Percentiles rank a stretch among this genome's conserved stretches.
Evolutionary conservation across 768 basidiomycete genomes (phyloP).

Genomic region (Boletellus sp.): DNA sequence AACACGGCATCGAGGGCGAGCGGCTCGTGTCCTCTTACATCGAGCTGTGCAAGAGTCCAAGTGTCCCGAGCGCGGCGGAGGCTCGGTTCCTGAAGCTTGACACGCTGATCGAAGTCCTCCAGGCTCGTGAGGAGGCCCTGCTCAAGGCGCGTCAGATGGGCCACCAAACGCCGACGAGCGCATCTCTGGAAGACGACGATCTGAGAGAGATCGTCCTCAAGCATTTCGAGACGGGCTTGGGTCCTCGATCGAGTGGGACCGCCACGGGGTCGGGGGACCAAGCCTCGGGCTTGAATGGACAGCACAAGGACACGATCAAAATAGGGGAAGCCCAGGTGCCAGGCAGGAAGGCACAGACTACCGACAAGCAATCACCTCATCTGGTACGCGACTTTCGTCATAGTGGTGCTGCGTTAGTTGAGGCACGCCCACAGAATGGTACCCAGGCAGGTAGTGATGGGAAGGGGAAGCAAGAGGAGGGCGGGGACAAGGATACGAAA

Average conservation of each 20-base stretch:
- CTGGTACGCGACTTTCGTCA: slow-evolving; percentile 3
- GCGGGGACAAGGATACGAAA: background rate
- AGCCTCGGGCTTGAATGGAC: slow-evolving; percentile 8
- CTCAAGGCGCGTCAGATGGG: slow-evolving; percentile 35
- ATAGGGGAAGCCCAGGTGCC: slow-evolving; percentile 14
- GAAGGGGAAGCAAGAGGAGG: background rate
- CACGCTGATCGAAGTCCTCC: slow-evolving; percentile 49
- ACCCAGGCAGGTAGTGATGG: background rate
- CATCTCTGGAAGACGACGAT: slow-evolving; percentile 27
- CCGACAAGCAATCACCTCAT: background rate
- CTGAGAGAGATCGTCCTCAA: slow-evolving; percentile 33
- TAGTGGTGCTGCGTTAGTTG: background rate
- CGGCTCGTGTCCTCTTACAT: slow-evolving; percentile 52
- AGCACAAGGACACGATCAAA: slow-evolving; percentile 3
- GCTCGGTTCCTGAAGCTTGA: slow-evolving; percentile 53
- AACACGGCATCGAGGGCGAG: slow-evolving; percentile 45
- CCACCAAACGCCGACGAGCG: slow-evolving; percentile 31
- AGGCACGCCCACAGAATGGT: slow-evolving; percentile 4
- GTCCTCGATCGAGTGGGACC: slow-evolving; percentile 5
- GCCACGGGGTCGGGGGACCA: slow-evolving; percentile 19
- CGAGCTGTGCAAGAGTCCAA: slow-evolving; percentile 49
- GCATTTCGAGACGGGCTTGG: slow-evolving; percentile 27
- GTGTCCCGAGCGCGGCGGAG: slow-evolving; percentile 50
- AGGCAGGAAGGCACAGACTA: background rate
- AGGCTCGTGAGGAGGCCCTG: slow-evolving; percentile 47